Percentiles rank a stretch among this genome's conserved stretches.
phyloP scores from a whole-genome alignment of 768 basidiomycete species.

The Jaapia argillacea region DNA sequence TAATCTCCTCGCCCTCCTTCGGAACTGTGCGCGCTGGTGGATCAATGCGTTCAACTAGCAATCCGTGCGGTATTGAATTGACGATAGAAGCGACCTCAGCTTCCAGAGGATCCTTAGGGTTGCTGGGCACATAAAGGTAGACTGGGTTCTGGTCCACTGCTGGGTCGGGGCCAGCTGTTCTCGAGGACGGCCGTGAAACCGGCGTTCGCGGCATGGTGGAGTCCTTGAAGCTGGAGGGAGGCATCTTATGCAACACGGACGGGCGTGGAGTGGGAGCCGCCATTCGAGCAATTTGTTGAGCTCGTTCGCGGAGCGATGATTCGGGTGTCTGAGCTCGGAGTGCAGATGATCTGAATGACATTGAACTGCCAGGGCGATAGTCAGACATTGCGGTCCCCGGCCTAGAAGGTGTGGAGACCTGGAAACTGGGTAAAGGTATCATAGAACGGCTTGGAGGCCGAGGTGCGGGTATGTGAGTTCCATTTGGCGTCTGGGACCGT shows the following conservation, averaged over 20 bases:
- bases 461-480: conserved; percentile 39
- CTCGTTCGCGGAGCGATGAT: conserved; percentile 44
- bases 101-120: conserved; percentile 74
- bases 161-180: conserved; percentile 56
- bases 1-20: conserved; percentile 67
- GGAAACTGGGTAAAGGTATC: conserved; percentile 72
- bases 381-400: conserved; percentile 66
- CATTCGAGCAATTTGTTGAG: conserved; percentile 48
- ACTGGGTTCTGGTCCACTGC: conserved; percentile 39
- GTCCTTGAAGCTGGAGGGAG: conserved; percentile 74
- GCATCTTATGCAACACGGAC: conserved; percentile 30
- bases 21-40: conserved; percentile 58
- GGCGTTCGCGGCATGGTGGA: conserved; percentile 41
- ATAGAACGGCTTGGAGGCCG: conserved; percentile 77
- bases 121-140: conserved; percentile 56
- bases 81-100: conserved; percentile 64
- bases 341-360: conserved; percentile 33
- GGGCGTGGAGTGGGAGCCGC: conserved; percentile 29
- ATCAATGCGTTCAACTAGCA: conserved; percentile 74
- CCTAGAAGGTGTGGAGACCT: conserved; percentile 58
- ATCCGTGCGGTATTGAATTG: conserved; percentile 68
- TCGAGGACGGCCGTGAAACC: conserved; percentile 51
- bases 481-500: conserved; percentile 30
- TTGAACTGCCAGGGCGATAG: conserved; percentile 45
- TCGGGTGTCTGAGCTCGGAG: conserved; percentile 65